Base-by-base conservation (phyloP, 2,329 filamentous ascomycete genomes). In the Aspergillus unguis region DNA sequence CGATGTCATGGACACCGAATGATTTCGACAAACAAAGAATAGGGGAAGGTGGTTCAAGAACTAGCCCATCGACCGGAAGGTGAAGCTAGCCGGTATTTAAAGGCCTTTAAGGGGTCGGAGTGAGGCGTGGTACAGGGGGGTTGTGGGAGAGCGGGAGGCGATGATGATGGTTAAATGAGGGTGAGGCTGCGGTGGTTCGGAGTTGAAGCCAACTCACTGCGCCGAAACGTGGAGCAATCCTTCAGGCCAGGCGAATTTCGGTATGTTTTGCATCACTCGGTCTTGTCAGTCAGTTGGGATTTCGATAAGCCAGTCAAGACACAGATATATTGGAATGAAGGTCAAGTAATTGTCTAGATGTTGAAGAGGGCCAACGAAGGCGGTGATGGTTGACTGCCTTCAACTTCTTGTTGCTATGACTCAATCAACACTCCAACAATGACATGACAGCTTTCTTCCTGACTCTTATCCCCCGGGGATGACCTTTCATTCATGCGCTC, bases 1-100 rank as follows among this genome's bases (percentile, higher is more conserved):
- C 72, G 84, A 80, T 81, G 84, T 84, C 86, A 89, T 89, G 76
- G 79, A 83, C 71, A 69, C 63, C 67, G 64, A 60, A 56, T 68
- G 58, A 54, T 61, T 62, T 42, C 55, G 64, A 58, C 52, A 58
- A 52, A 46, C 31, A 33, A 54, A 59, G 54, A 41, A 55, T 38
- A 56, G 55, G 56, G 46, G 49, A 46, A 41, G 48, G 46, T 53
- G 58, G 61, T 55, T 60, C 51, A 56, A 65, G 61, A 54, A 17
- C 36, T 51, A 46, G 60, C 66, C 63, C 67, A 69, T 70, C 64
- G 50, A 48, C 23, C 31, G 38, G 28, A 31, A 31, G 9, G 38
- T 1, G 33, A 27, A 42, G 32, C 26, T 38, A 41, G 25, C 6
- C 7, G 31, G 17, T 47, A 37, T 2, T 23, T 43, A 40, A 26